Base-by-base conservation (phyloP, 768 basidiomycete genomes). In the Tulasnella sp. region DNA sequence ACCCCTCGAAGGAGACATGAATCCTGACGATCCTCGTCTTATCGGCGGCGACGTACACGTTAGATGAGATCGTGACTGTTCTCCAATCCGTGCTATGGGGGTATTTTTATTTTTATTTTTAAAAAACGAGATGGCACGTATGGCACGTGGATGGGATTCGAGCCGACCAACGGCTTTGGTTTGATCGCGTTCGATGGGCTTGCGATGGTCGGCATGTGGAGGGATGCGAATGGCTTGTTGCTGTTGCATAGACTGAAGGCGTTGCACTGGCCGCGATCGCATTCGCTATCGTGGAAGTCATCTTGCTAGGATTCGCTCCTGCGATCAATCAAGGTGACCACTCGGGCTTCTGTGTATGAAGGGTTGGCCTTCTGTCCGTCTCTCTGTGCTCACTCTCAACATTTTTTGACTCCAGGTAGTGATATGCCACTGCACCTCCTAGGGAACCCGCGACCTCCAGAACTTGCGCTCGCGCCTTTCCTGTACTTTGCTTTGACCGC, bases 151-250 rank as follows among this genome's bases (percentile, higher is more conserved):
- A 53, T 60, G 29, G 60, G 59, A 45, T 48, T 64, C 34, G 61
- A 61, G 25, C 43, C 66, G 9, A 58, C 62, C 0, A 64, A 87
- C 43, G 66, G 88, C 44, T 68, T 83, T 44, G 88, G 86, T 56
- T 75, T 89, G 30, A 66, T 80, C 43, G 84, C 83, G 3, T 87
- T 86, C 64, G 73, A 81, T 34, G 83, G 84, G 38, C 73, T 91
- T 51, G 84, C 87, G 12, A 80, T 81, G 9, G 73, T 88, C 45
- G 88, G 88, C 8, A 77, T 84, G 11, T 89, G 82, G 80, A 88
- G 89, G 70, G 87, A 87, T 62, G 73, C 85, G 56, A 77, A 80
- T 25, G 84, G 84, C 41, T 79, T 87, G 17, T 88, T 84, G 86
- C 76, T 74, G 31, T 67, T 80, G 64, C 79, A 68, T 62, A 76